Conservation (phyloP, 805 yeast genomes). For the Candida anglica region DNA sequence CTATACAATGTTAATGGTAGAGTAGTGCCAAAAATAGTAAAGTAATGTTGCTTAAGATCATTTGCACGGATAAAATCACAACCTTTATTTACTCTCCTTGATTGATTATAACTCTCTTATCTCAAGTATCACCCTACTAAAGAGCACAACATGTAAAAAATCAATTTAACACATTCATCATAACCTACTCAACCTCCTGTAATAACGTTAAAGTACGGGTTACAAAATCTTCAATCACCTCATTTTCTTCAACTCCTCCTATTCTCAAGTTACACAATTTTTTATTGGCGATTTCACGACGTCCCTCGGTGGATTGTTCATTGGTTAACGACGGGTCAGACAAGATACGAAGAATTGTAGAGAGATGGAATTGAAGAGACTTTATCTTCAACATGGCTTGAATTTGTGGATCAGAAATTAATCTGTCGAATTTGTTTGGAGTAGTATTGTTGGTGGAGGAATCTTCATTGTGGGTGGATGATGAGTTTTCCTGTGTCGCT, state of each 20-base stretch:
- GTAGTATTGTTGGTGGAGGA: neutral
- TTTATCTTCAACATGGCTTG: slow-evolving; percentile 45
- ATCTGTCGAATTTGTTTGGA: slow-evolving; percentile 11
- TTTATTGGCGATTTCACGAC: slow-evolving; percentile 55
- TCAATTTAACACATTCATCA: too few relatives aligned
- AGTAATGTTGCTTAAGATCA: too few relatives aligned
- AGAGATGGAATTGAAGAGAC: slow-evolving; percentile 54
- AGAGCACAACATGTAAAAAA: too few relatives aligned
- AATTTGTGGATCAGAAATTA: slow-evolving; percentile 42
- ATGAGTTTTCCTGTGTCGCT: slow-evolving; percentile 1
- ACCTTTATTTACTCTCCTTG: too few relatives aligned
- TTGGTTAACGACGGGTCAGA: slow-evolving; percentile 43
- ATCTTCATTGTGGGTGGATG: slow-evolving; percentile 2
- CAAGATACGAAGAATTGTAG: slow-evolving; percentile 43
- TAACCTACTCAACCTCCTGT: too few relatives aligned
- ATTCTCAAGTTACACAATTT: slow-evolving; percentile 56
- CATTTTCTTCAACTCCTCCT: slow-evolving; percentile 67
- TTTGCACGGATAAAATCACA: too few relatives aligned
- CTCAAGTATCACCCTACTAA: too few relatives aligned
- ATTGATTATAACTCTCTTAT: too few relatives aligned
- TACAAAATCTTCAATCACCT: slow-evolving; percentile 67
- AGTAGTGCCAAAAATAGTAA: too few relatives aligned
- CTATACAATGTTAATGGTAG: too few relatives aligned
- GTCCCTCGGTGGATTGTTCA: slow-evolving; percentile 50
- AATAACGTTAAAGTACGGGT: slow-evolving; percentile 37